These are phyloP conservation scores for Schwanniomyces yamadae DNA, from an alignment of 805 yeast genomes.

Conservation along the genomic window DNA sequence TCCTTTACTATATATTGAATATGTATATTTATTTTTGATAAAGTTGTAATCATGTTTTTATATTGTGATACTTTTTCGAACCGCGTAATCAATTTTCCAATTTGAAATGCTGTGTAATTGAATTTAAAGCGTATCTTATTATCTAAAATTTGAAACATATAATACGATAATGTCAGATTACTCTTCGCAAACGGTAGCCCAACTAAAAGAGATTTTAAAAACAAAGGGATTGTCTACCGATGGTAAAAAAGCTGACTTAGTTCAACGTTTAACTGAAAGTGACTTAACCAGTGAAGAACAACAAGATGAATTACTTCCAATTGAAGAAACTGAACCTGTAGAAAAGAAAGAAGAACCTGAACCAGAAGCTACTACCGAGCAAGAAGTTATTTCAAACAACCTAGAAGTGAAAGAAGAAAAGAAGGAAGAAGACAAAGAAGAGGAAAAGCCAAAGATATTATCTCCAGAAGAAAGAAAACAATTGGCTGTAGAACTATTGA, in stretches of 20 bases:
- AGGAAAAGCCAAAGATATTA: constrained; percentile 39
- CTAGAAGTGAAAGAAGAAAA: constrained; percentile 12
- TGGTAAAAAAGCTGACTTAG: constrained; percentile 81
- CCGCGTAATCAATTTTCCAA: too few relatives aligned
- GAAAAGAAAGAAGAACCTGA: constrained; percentile 14
- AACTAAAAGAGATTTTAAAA: constrained; percentile 75
- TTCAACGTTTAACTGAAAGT: constrained; percentile 60
- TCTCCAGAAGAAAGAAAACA: constrained; percentile 71
- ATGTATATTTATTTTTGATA: too few relatives aligned
- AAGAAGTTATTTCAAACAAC: constrained; percentile 12
- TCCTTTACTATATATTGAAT: too few relatives aligned
- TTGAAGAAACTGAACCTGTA: constrained; percentile 15
- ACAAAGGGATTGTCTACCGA: constrained; percentile 61
- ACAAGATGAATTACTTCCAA: constrained; percentile 6
- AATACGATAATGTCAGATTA: constrained; percentile 52
- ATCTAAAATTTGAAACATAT: background rate
- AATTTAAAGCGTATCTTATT: background rate
- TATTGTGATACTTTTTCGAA: too few relatives aligned
- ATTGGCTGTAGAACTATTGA: constrained; percentile 64
- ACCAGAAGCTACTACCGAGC: constrained; percentile 13
- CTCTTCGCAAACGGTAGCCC: constrained; percentile 73
- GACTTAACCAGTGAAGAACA: constrained; percentile 31
- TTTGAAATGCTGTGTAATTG: constrained; percentile 5
- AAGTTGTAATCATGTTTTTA: too few relatives aligned
- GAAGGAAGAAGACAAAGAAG: constrained; percentile 13